A percentile compares a stretch with the other conserved stretches of the same genome.
Evolutionary conservation across 441 rosid species (phyloP).

Genomic region (Gossypium laxum): DNA sequence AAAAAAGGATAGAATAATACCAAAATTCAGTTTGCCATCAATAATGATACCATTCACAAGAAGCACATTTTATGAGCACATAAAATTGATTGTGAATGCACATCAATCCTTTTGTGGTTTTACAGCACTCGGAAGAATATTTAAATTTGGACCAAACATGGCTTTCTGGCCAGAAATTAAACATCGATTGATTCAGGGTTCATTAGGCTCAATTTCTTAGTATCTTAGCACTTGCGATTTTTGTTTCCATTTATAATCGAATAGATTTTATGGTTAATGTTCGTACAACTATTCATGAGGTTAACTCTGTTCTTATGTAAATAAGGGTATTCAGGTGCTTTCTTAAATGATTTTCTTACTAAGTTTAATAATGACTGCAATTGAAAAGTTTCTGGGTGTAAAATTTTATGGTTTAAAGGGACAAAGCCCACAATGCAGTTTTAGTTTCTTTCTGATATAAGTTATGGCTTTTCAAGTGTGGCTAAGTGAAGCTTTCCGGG

Average conservation of each 20-base stretch:
- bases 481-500: not conserved
- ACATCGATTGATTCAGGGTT: not conserved
- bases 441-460: not conserved
- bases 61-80: not conserved
- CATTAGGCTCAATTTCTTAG: not conserved
- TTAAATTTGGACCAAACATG: constrained; percentile 2
- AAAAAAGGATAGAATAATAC: not conserved
- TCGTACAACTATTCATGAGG: not conserved
- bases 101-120: not conserved
- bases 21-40: not conserved
- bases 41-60: not conserved
- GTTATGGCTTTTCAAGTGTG: not conserved
- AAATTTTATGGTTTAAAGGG: constrained; percentile 2
- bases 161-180: not conserved
- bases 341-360: not conserved
- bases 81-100: not conserved
- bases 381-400: not conserved
- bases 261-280: not conserved
- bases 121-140: not conserved
- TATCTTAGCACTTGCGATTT: not conserved
- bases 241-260: too few species aligned
- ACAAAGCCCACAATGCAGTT: not conserved
- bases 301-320: not conserved
- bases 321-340: constrained; percentile 4
- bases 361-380: not conserved